Evolutionary conservation across 2,329 filamentous ascomycete species (phyloP), one percentile per base, ranked within the genome.

Genomic region (Penicillium vulpinum): DNA sequence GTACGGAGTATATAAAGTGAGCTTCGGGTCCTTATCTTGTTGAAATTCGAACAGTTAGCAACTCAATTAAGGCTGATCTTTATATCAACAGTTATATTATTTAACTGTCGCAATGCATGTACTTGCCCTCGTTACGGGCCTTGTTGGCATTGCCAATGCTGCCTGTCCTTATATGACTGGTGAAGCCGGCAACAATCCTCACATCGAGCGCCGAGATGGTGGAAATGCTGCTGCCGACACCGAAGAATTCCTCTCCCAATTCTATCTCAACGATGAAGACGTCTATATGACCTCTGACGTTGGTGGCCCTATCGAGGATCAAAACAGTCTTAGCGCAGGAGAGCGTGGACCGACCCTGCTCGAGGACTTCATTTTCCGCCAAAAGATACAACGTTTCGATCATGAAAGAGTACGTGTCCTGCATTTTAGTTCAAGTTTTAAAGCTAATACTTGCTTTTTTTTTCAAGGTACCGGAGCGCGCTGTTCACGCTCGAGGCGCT

Each of bases 301-400:
- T 24, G 88, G 88, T 11, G 86, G 84, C 0, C 87, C 87, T 0
- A 86, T 91, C 39, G 78, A 79, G 45, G 88, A 91, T 29, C 86
- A 88, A 66, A 78, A 82, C 60, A 88, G 85, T 64, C 74, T 91
- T 36, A 87, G 81, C 64, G 87, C 82, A n/a, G 88, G 88, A 2
- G 79, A 82, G 8, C 79, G 87, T 43, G 88, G 88, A 1, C 82
- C 88, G 1, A 87, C 86, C 0, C 75, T 91, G 21, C 75, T 91
- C 0, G 88, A 91, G 66, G 88, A 91, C 68, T 89, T 88, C 49
- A 85, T 88, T 61, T 87, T 89, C 68, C 81, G 88, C 31, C 87
- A 91, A 66, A 90, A 89, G 76, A 87, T 89, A 40, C 84, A 85
- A 46, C 84, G 83, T 52, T 89, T 90, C 64, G 87, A 90, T 56